Evolutionary conservation across 805 yeast species (phyloP), one percentile per base, ranked within the genome.

Genomic region (Candida michaelii): DNA sequence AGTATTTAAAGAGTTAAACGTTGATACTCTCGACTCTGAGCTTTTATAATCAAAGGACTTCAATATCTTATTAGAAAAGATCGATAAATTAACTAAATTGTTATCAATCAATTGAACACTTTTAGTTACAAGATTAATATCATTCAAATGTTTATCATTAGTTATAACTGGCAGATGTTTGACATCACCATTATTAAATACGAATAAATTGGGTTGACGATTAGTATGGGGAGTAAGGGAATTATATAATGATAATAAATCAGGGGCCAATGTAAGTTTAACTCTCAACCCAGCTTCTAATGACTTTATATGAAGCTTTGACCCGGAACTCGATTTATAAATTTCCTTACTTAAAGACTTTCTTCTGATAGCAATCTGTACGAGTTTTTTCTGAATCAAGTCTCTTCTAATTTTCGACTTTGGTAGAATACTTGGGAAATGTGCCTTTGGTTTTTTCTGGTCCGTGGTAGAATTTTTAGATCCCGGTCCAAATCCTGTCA

Each of bases 221-320:
- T 32, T 43, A 7, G 65, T 56, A 44, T 59, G 60, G 5, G 73
- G 69, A 17, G 63, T 61, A 30, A 77, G 53, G 18, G 69, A 65
- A 27, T 72, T 66, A 54, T 76, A 76, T 15, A 77, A 56, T 3
- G 67, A 57, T 4, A 70, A 58, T 32, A 77, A 50, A 23, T 73
- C 66, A 6, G 77, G 73, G 4, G 73, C 73, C 38, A 72, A 46
- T 0, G 80, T 67, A n/a, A 77, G 54, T 36, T 77, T 66, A 2
- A 77, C 71, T 43, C 71, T 66, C 4, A 79, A 66, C 14, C 77
- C 78, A 2, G 80, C 77, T 27, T 78, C 77, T 15, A 77, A 55
- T 10, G 79, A 77, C 45, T 65, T 69, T 10, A 65, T 52, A 43
- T 69, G 73, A 16, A 66, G 55, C 42, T 68, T 69, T 0, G 65